Conservation (phyloP, 2,329 filamentous ascomycete genomes). For the Pseudocercospora macadamiae region DNA sequence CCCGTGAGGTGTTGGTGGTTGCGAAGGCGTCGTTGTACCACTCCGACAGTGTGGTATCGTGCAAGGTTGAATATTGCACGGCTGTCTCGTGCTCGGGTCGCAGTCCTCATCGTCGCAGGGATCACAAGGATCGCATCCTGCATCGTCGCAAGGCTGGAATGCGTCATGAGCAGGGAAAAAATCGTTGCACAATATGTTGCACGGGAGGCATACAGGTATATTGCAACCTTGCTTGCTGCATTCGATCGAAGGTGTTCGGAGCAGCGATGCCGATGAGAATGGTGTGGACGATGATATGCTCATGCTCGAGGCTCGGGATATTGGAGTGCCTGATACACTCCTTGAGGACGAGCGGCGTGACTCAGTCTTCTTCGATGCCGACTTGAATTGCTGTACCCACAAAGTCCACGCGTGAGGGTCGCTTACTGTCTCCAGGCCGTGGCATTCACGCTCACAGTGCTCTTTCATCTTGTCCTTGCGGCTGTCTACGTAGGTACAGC, state of each 20-base stretch:
- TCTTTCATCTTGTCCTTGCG: slow-evolving; percentile 32
- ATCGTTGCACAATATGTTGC: slow-evolving; percentile 31
- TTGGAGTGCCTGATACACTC: slow-evolving; percentile 8
- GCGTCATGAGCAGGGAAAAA: slow-evolving; percentile 21
- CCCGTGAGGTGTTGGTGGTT: slow-evolving; percentile 24
- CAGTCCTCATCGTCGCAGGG: slow-evolving; percentile 29
- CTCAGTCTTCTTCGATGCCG: slow-evolving; percentile 24
- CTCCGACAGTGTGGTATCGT: slow-evolving; percentile 26
- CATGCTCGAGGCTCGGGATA: slow-evolving; percentile 24
- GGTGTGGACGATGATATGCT: slow-evolving; percentile 15
- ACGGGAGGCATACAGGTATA: slow-evolving; percentile 30
- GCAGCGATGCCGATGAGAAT: slow-evolving; percentile 15
- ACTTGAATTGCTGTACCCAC: slow-evolving; percentile 31
- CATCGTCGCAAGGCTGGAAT: slow-evolving; percentile 23
- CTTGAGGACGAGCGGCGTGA: slow-evolving; percentile 21
- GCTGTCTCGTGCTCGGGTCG: slow-evolving; percentile 22
- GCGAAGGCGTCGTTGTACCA: slow-evolving; percentile 25
- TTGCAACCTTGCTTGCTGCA: slow-evolving; percentile 31
- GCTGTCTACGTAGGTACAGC: slow-evolving; percentile 31
- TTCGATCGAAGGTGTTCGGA: slow-evolving; percentile 21
- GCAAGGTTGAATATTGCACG: slow-evolving; percentile 24
- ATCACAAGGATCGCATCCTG: slow-evolving; percentile 26
- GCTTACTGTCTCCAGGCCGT: slow-evolving; percentile 27
- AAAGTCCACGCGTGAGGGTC: slow-evolving; percentile 30
- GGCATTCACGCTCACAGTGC: slow-evolving; percentile 30